Percentiles rank a stretch among this genome's conserved stretches.
Evolutionary conservation across 139 green algal genomes (phyloP).

Genomic region (Micromonas commoda): DNA sequence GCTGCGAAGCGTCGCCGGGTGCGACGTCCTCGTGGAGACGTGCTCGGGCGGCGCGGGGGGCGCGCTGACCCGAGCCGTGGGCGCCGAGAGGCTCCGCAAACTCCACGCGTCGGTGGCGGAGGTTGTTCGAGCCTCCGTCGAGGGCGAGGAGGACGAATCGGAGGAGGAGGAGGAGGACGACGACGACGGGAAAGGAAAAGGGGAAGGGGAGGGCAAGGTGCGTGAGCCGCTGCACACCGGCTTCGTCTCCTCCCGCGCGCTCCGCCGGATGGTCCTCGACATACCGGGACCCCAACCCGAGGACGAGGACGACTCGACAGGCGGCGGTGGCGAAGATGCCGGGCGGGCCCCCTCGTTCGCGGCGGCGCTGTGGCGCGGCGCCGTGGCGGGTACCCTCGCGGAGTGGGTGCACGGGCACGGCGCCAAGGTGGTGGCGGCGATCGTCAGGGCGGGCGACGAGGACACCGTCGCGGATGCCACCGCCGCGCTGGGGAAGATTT

Average conservation of each 20-base stretch:
- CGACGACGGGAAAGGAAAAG: background rate
- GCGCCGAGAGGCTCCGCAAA: background rate
- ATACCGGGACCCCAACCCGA: background rate
- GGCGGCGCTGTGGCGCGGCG: background rate
- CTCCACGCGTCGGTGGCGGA: slow-evolving; percentile 8
- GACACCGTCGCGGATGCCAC: background rate
- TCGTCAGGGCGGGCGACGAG: background rate
- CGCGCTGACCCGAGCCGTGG: background rate
- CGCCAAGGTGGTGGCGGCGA: slow-evolving; percentile 19
- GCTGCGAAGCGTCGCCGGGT: background rate
- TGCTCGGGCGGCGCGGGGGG: background rate
- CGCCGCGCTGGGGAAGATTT: background rate
- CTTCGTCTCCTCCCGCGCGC: slow-evolving; percentile 5
- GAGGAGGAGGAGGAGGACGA: background rate
- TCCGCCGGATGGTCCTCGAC: slow-evolving; percentile 13
- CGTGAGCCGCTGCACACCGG: background rate
- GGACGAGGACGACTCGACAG: too few species aligned
- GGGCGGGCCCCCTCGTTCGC: too few species aligned
- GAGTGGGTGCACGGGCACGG: slow-evolving; percentile 17
- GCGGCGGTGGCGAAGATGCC: too few species aligned
- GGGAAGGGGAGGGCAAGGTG: background rate
- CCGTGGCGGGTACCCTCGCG: background rate
- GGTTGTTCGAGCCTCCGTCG: background rate
- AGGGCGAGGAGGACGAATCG: background rate
- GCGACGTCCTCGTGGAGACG: slow-evolving; percentile 6